These are phyloP conservation scores for Marsdenia floribunda DNA, from an alignment of 257 asterid species.

Conservation along the genomic window DNA sequence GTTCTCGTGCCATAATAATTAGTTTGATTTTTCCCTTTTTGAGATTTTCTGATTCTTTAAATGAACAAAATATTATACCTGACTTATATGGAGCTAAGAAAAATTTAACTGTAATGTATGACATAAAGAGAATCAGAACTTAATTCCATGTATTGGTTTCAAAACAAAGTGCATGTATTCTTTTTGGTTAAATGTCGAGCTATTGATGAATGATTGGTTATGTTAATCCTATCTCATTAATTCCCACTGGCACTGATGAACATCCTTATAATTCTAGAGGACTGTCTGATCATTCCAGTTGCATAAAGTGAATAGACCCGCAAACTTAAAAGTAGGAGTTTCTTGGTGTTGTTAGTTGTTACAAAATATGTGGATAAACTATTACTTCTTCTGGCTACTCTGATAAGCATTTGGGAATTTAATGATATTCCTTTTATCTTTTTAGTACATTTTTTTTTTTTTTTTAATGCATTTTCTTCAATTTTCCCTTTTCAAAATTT, in stretches of 20 bases:
- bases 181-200: neutral
- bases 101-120: neutral
- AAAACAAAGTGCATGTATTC: neutral
- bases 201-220: neutral
- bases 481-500: neutral
- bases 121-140: neutral
- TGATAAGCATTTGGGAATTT: neutral
- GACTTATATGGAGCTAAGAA: neutral
- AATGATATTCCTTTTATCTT: neutral
- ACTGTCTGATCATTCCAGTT: neutral
- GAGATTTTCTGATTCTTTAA: neutral
- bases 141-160: neutral
- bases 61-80: neutral
- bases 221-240: neutral
- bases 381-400: neutral
- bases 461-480: neutral
- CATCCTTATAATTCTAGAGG: neutral
- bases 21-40: too few relatives aligned
- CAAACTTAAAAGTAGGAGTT: neutral
- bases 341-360: neutral
- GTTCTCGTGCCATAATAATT: neutral
- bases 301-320: neutral
- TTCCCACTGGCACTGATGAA: neutral
- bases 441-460: conserved; percentile 1
- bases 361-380: neutral